Evolutionary conservation across 2,329 filamentous ascomycete genomes (phyloP), one percentile per base, ranked within the genome.

Genomic region (Furcasterigmium furcatum): DNA sequence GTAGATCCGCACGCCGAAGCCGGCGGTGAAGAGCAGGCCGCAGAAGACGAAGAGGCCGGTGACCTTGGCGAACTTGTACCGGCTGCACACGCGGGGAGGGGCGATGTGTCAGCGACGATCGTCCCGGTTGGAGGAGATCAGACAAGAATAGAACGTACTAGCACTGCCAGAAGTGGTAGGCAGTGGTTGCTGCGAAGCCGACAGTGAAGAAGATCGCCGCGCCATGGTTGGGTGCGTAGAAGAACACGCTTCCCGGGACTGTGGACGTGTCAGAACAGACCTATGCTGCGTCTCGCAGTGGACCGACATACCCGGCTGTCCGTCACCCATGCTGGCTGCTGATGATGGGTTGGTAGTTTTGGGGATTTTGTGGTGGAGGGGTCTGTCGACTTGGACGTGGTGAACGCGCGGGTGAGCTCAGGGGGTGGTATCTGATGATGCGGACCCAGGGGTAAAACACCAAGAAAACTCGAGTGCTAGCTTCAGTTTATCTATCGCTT

Each of bases 21-120:
- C 81, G 2, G 63, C 66, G 0, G 73, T 69, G 59, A 83, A 82
- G 34, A 84, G 56, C 1, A 77, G 56, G 8, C 72, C 71, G 38
- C 74, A 77, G 59, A 79, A 72, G 9, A 77, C 70, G 19, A 81
- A 75, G 4, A 84, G 60, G 0, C 72, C 60, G 0, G 76, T 80
- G 13, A 81, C 64, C 42, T 70, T 71, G 73, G 77, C 84, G 52
- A 71, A 77, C 50, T 76, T 77, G 56, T 81, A 79, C 44, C 66
- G 73, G 38, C 78, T 81, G 39, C n/a, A n/a, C n/a, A n/a, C n/a
- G n/a, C n/a, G n/a, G n/a, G n/a, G n/a, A n/a, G n/a, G n/a, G n/a
- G n/a, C n/a, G n/a, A n/a, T n/a, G n/a, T n/a, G n/a, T n/a, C n/a
- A n/a, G n/a, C n/a, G n/a, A n/a, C n/a, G n/a, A n/a, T n/a, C n/a